phyloP scores from a whole-genome alignment of 2,329 filamentous ascomycete species.

The Alternaria viburni region DNA sequence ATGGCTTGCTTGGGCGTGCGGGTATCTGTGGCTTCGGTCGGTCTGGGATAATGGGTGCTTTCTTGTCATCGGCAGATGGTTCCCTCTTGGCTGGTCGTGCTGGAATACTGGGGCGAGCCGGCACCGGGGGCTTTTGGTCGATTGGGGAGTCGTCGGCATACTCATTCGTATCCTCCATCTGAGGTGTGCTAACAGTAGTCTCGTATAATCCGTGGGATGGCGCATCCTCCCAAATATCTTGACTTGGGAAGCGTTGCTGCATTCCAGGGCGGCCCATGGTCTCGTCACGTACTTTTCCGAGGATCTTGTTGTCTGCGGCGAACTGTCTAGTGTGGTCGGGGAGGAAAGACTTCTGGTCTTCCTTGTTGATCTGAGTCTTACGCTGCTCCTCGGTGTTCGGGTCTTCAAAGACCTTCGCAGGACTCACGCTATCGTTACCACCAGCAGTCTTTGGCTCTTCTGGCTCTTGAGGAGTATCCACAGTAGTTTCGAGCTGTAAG shows the following conservation, averaged over 20 bases:
- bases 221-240: slow-evolving; percentile 92
- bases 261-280: slow-evolving; percentile 57
- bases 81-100: slow-evolving; percentile 45
- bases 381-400: slow-evolving; percentile 59
- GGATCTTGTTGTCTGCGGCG: slow-evolving; percentile 61
- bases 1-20: slow-evolving; percentile 61
- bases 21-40: slow-evolving; percentile 70
- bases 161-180: slow-evolving; percentile 56
- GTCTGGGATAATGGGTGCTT: slow-evolving; percentile 60
- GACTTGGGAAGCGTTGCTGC: slow-evolving; percentile 82
- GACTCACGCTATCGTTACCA: slow-evolving; percentile 44
- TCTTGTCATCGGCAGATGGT: slow-evolving; percentile 59
- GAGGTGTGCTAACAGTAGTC: slow-evolving; percentile 69
- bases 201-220: slow-evolving; percentile 83
- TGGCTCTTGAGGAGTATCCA: slow-evolving; percentile 76
- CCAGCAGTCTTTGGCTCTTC: slow-evolving; percentile 53
- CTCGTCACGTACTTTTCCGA: slow-evolving; percentile 59
- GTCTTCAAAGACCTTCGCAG: slow-evolving; percentile 51
- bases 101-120: slow-evolving; percentile 40
- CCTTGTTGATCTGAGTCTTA: slow-evolving; percentile 51
- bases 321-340: slow-evolving; percentile 60
- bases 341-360: slow-evolving; percentile 52
- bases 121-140: slow-evolving; percentile 37
- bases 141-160: slow-evolving; percentile 44
- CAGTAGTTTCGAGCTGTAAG: slow-evolving; percentile 76